Base-by-base conservation (phyloP, 2,329 filamentous ascomycete species). In the Herpotrichia juniperi region DNA sequence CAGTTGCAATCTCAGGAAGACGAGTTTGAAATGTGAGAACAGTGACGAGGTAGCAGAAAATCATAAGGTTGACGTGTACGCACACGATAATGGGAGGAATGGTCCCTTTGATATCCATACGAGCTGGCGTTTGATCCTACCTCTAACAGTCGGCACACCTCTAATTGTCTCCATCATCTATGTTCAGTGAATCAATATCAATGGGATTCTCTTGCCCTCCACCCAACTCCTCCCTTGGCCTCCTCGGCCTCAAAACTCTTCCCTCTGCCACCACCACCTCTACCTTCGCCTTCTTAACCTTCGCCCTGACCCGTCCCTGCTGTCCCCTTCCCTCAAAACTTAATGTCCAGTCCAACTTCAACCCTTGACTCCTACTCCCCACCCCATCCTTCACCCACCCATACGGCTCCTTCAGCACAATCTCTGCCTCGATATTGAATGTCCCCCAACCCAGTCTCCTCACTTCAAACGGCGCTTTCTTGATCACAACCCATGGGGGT, bases 401-500 rank as follows among this genome's bases (percentile, higher is more conserved):
- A 46, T 77, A 80, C 1, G 75, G 74, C 4, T 70, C 64, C 42
- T 78, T 78, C 26, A 80, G 62, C 1, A 78, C 61, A 2, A 79
- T 68, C 34, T 69, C 63, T 0, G 72, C 73, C 11, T 67, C 57
- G n/a, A 79, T 64, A 1, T 61, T 68, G 53, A 80, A 80, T 4
- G 50, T 59, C 0, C 77, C 77, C 78, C 77, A 79, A 3, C 77
- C 77, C 0, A 72, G 50, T 2, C 77, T 66, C 7, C 65, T 51
- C 31, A 79, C 67, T 47, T 76, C 69, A 57, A 74, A 80, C 0
- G 77, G 78, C 8, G 73, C 53, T 3, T 64, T 54, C 17, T 63
- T 59, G 9, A 74, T 64, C 2, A 74, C 61, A 2, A 78, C 47
- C 9, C 62, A 63, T 7, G 64, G 66, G 11, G 72, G 75, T 0